A percentile compares a stretch with the other conserved stretches of the same genome.
Conservation (phyloP, 768 basidiomycete genomes). For the Sarcodon sp. region DNA sequence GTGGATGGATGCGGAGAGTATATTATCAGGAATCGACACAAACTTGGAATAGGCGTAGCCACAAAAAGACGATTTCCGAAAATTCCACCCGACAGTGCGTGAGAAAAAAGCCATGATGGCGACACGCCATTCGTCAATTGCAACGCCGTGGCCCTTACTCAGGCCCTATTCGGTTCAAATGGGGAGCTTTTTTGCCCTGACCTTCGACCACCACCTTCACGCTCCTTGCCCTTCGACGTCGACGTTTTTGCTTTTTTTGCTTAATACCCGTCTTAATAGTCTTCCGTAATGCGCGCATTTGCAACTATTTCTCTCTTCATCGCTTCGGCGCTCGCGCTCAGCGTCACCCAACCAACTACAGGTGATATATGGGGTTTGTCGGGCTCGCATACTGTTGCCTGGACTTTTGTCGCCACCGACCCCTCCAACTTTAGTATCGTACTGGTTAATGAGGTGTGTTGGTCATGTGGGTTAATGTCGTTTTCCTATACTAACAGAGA, state of each 20-base stretch:
- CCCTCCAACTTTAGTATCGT: slow-evolving; percentile 53
- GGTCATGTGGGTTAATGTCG: neutral
- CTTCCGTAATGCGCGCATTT: slow-evolving; percentile 24
- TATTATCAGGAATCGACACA: neutral
- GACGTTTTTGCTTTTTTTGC: neutral
- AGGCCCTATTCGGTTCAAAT: no score
- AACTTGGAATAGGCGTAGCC: neutral
- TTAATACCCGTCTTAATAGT: slow-evolving; percentile 1
- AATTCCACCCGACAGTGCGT: no score
- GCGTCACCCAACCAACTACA: slow-evolving; percentile 38
- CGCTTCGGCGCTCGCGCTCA: slow-evolving; percentile 50
- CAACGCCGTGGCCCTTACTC: no score
- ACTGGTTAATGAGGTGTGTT: slow-evolving; percentile 45
- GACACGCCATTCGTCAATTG: no score
- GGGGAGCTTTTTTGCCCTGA: slow-evolving; percentile 1
- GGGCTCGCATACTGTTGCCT: slow-evolving; percentile 41
- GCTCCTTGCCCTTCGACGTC: slow-evolving; percentile 8
- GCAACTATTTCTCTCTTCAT: slow-evolving; percentile 31
- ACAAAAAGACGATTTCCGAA: no score
- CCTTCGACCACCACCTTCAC: slow-evolving; percentile 4
- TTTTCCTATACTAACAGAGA: no score
- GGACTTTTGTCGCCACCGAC: slow-evolving; percentile 60
- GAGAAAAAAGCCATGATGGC: no score
- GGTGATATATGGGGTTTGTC: slow-evolving; percentile 36
- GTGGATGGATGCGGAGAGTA: slow-evolving; percentile 59